Conservation (phyloP, 2,329 filamentous ascomycete species). For the Diaporthe humulicola region DNA sequence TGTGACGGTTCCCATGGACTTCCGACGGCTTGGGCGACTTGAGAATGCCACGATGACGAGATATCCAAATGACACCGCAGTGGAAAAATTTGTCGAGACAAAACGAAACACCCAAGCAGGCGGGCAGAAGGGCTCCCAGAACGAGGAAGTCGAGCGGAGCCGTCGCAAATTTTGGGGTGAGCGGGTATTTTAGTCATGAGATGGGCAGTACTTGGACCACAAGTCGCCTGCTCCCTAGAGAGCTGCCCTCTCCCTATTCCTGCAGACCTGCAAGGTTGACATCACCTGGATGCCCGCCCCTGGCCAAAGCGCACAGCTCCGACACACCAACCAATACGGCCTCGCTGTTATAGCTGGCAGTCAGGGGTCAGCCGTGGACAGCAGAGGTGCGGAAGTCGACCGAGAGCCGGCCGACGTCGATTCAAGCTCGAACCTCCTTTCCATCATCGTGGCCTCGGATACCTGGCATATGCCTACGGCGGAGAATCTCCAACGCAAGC, state of each 20-base stretch:
- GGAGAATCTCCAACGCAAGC: not conserved
- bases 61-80: slow-evolving; percentile 18
- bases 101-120: slow-evolving; percentile 34
- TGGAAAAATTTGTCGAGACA: slow-evolving; percentile 36
- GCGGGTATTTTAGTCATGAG: slow-evolving; percentile 38
- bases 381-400: slow-evolving; percentile 20
- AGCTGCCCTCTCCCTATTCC: slow-evolving; percentile 27
- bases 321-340: slow-evolving; percentile 16
- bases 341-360: slow-evolving; percentile 13
- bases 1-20: slow-evolving; percentile 22
- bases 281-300: slow-evolving; percentile 20
- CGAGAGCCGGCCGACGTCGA: slow-evolving; percentile 27
- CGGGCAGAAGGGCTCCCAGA: slow-evolving; percentile 20
- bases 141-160: slow-evolving; percentile 39
- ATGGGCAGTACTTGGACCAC: slow-evolving; percentile 32
- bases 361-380: slow-evolving; percentile 11
- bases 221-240: slow-evolving; percentile 32
- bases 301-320: slow-evolving; percentile 17
- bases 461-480: not conserved
- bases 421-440: slow-evolving; percentile 15
- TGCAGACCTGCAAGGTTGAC: slow-evolving; percentile 34
- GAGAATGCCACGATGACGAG: slow-evolving; percentile 26
- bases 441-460: slow-evolving; percentile 1
- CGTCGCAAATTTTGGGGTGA: slow-evolving; percentile 38
- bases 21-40: slow-evolving; percentile 30